A percentile compares a stretch with the other conserved stretches of the same genome.
Conservation (phyloP, 805 yeast genomes). For the Wickerhamiella dianesei region DNA sequence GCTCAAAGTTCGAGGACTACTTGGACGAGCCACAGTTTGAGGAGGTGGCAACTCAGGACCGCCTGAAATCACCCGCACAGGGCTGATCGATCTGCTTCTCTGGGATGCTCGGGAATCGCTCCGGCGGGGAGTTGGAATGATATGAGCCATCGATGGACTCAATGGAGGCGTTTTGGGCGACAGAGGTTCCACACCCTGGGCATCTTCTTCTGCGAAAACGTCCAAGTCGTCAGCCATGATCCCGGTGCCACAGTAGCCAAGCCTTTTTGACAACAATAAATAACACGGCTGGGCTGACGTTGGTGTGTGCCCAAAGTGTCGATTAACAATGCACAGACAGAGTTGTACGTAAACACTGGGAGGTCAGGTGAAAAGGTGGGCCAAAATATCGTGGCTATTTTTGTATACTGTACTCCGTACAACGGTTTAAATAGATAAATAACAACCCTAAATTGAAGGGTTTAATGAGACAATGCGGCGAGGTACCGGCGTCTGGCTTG, state of each 20-base stretch:
- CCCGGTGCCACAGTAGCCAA: too few relatives aligned
- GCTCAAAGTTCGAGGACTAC: neutral
- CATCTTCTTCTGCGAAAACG: neutral
- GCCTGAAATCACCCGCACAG: neutral
- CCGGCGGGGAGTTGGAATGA: neutral
- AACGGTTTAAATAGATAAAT: too few relatives aligned
- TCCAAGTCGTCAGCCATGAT: neutral
- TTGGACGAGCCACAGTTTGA: neutral
- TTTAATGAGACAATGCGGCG: neutral
- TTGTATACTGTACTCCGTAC: too few relatives aligned
- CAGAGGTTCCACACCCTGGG: neutral
- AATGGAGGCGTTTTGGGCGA: neutral
- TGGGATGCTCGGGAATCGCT: neutral
- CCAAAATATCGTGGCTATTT: too few relatives aligned
- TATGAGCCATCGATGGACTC: neutral
- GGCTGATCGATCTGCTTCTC: neutral
- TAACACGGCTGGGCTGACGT: neutral
- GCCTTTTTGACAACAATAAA: neutral
- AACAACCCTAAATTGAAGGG: neutral
- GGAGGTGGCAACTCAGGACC: neutral
- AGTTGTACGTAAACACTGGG: too few relatives aligned
- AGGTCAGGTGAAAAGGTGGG: too few relatives aligned
- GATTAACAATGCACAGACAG: too few relatives aligned
- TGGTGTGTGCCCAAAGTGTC: neutral
- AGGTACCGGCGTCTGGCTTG: slow-evolving; percentile 17